phyloP scores from a whole-genome alignment of 805 yeast species.

The Wickerhamiella brachini region DNA sequence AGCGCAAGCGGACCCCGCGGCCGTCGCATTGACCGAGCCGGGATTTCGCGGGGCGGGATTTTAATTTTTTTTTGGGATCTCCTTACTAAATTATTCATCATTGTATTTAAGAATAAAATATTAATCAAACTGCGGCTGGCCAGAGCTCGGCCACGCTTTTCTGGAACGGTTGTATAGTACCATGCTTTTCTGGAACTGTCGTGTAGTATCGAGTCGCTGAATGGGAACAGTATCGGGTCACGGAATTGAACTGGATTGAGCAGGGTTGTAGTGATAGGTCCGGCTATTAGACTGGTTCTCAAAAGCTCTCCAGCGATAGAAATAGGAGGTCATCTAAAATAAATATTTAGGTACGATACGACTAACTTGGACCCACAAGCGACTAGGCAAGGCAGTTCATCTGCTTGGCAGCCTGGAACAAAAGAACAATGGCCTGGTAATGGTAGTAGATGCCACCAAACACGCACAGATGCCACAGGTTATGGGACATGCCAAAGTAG shows the following conservation, averaged over 20 bases:
- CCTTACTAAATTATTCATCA: not conserved
- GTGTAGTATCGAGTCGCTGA: too few species aligned
- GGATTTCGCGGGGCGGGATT: not conserved
- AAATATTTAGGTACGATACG: too few species aligned
- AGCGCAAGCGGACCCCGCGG: not conserved
- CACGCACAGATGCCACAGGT: conserved; percentile 88
- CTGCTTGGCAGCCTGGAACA: conserved; percentile 36
- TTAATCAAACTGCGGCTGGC: not conserved
- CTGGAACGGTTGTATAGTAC: too few species aligned
- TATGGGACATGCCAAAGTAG: conserved; percentile 75
- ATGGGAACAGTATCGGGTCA: too few species aligned
- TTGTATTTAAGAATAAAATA: not conserved
- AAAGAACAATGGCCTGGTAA: conserved; percentile 60
- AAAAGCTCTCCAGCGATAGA: too few species aligned
- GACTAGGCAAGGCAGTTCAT: conserved; percentile 4
- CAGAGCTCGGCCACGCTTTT: too few species aligned
- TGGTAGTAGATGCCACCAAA: conserved; percentile 83
- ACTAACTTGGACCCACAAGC: too few species aligned
- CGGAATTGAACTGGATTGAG: too few species aligned
- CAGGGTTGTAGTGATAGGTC: too few species aligned
- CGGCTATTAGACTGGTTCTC: too few species aligned
- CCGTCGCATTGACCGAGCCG: not conserved
- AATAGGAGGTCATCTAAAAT: too few species aligned
- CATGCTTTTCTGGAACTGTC: too few species aligned
- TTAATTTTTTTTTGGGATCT: not conserved